Evolutionary conservation across 108 stramenopile species (phyloP).

Genomic region (Bacterosira constricta): DNA sequence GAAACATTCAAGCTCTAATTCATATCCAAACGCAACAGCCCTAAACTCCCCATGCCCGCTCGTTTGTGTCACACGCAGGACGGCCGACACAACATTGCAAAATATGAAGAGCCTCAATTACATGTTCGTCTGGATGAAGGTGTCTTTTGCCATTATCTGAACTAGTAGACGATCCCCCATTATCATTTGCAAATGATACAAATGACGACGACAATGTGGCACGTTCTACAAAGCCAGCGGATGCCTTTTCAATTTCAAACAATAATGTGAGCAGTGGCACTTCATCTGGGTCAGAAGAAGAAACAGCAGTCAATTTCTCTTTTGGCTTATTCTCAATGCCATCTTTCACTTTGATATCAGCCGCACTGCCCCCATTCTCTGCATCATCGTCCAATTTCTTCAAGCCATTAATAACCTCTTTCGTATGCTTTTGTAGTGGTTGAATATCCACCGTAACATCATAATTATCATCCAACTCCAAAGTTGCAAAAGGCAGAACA

Average conservation of each 20-base stretch:
- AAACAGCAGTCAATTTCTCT: slow-evolving; percentile 36
- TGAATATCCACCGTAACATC: slow-evolving; percentile 23
- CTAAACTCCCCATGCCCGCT: slow-evolving; percentile 46
- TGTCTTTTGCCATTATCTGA: neutral
- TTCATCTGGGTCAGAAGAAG: slow-evolving; percentile 77
- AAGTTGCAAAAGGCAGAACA: slow-evolving; percentile 79
- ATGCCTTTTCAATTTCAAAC: slow-evolving; percentile 77
- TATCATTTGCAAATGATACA: neutral
- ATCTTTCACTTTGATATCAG: slow-evolving; percentile 28
- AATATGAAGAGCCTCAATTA: slow-evolving; percentile 72
- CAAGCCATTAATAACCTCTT: slow-evolving; percentile 2
- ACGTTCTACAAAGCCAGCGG: slow-evolving; percentile 70
- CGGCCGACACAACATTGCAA: slow-evolving; percentile 63
- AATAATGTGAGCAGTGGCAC: slow-evolving; percentile 76
- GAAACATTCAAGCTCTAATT: slow-evolving; percentile 71
- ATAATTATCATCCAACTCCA: slow-evolving; percentile 69
- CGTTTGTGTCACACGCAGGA: slow-evolving; percentile 56
- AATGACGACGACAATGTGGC: slow-evolving; percentile 64
- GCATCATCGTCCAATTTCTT: slow-evolving; percentile 8
- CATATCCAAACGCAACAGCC: slow-evolving; percentile 65
- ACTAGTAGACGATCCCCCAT: too few relatives aligned
- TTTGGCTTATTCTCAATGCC: neutral
- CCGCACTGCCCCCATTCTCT: too few relatives aligned
- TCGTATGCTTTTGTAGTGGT: neutral
- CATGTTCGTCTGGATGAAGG: slow-evolving; percentile 53